phyloP scores from a whole-genome alignment of 192 early-diverging fungal species.

The Podila verticillata region DNA sequence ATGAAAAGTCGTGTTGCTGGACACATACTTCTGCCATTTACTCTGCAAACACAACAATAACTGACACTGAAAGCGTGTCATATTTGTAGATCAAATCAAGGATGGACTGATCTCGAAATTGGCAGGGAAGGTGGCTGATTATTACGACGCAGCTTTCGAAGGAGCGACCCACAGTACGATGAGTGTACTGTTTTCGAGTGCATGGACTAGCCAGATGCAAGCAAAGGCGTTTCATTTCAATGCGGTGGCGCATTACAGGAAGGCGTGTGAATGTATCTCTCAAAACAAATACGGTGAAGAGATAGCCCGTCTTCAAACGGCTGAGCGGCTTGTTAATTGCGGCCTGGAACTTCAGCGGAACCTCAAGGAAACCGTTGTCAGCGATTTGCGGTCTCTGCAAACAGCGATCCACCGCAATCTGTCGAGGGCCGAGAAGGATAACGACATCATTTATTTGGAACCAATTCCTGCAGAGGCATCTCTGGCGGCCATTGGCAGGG shows the following conservation, averaged over 20 bases:
- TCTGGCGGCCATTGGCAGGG: constrained; percentile 68
- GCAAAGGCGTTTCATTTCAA: constrained; percentile 78
- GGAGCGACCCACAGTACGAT: constrained; percentile 64
- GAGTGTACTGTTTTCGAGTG: constrained; percentile 57
- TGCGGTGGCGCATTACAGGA: constrained; percentile 83
- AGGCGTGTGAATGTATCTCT: constrained; percentile 76
- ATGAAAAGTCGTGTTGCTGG: background rate
- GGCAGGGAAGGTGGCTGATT: constrained; percentile 76
- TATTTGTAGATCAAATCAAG: constrained; percentile 74
- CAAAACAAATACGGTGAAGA: constrained; percentile 87
- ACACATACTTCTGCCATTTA: background rate
- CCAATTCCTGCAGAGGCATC: constrained; percentile 70
- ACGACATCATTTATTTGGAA: constrained; percentile 91
- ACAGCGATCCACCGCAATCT: constrained; percentile 59
- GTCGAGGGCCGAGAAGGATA: constrained; percentile 83
- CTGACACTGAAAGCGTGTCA: background rate
- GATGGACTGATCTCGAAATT: constrained; percentile 81
- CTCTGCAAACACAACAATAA: background rate
- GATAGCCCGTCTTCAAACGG: constrained; percentile 76
- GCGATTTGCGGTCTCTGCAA: constrained; percentile 58
- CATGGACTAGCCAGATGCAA: constrained; percentile 79
- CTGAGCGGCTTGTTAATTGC: constrained; percentile 55
- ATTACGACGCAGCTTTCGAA: constrained; percentile 76
- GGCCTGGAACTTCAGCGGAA: constrained; percentile 52
- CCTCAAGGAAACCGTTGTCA: constrained; percentile 52